These are phyloP conservation scores for Boletus rufocinnamomeus DNA, from an alignment of 768 basidiomycete species.

Conservation along the genomic window DNA sequence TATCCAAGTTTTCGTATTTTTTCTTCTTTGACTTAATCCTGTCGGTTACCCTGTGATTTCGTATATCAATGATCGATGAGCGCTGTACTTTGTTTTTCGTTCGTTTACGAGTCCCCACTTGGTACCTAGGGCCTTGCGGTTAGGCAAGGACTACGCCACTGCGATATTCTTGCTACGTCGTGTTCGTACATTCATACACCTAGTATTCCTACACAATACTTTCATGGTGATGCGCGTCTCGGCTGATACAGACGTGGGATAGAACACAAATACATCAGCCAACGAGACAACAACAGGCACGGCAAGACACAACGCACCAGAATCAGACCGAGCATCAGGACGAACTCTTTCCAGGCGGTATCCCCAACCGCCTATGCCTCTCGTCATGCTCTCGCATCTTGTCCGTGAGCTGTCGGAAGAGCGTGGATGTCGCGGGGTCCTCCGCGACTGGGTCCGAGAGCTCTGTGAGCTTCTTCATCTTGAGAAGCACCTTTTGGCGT, in stretches of 20 bases:
- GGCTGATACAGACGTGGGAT: background rate
- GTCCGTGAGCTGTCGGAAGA: constrained; percentile 23
- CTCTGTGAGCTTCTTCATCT: constrained; percentile 50
- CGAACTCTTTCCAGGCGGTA: constrained; percentile 27
- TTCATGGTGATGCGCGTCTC: background rate
- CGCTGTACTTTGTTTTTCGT: too few relatives aligned
- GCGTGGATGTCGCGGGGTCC: constrained; percentile 10
- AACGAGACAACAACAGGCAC: background rate
- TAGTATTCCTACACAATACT: background rate
- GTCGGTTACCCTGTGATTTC: too few relatives aligned
- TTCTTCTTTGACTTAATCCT: too few relatives aligned
- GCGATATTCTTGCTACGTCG: background rate
- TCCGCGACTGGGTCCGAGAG: constrained; percentile 10
- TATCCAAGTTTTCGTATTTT: too few relatives aligned
- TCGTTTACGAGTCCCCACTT: too few relatives aligned
- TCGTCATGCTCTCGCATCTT: constrained; percentile 31
- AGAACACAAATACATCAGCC: background rate
- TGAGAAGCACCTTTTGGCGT: constrained; percentile 44
- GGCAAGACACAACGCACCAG: background rate
- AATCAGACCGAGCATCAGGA: constrained; percentile 11
- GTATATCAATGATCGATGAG: too few relatives aligned
- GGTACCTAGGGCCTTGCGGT: too few relatives aligned
- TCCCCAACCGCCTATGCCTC: constrained; percentile 29
- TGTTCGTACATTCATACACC: background rate
- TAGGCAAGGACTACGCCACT: background rate